phyloP scores from a whole-genome alignment of 1,139 yeast species.

The Blastobotrys buckinghamii region DNA sequence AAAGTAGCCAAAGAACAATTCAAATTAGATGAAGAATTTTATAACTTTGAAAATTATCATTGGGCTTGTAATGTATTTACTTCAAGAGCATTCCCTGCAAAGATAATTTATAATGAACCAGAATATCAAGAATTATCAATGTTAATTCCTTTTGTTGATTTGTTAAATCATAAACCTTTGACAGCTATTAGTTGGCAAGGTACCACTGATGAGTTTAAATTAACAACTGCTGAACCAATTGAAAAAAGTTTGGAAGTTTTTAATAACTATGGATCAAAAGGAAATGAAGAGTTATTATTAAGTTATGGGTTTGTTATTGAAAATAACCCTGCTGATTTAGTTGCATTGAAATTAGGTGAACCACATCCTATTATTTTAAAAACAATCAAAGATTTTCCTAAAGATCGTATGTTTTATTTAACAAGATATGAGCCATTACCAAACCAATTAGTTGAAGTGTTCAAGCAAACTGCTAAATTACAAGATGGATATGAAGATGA shows the following conservation, averaged over 20 bases:
- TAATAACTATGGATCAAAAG: constrained; percentile 83
- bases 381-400: constrained; percentile 12
- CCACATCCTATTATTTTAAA: constrained; percentile 5
- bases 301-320: constrained; percentile 65
- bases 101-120: constrained; percentile 37
- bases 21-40: constrained; percentile 10
- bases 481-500: constrained; percentile 7
- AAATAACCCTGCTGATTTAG: constrained; percentile 56
- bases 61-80: constrained; percentile 72
- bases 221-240: constrained; percentile 24
- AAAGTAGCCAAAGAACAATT: constrained; percentile 13
- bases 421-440: constrained; percentile 20
- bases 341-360: constrained; percentile 41
- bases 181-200: constrained; percentile 61
- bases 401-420: constrained; percentile 19
- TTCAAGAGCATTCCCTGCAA: constrained; percentile 71
- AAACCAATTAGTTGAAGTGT: constrained; percentile 15
- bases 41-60: constrained; percentile 41
- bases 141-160: constrained; percentile 71
- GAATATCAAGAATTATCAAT: constrained; percentile 31
- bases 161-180: constrained; percentile 63
- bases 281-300: constrained; percentile 63
- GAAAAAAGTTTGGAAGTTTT: constrained; percentile 46
- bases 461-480: constrained; percentile 11
- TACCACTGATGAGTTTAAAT: constrained; percentile 25